Evolutionary conservation across 1,284 basidiomycete genomes (phyloP).

Genomic region (Malassezia brasiliensis): DNA sequence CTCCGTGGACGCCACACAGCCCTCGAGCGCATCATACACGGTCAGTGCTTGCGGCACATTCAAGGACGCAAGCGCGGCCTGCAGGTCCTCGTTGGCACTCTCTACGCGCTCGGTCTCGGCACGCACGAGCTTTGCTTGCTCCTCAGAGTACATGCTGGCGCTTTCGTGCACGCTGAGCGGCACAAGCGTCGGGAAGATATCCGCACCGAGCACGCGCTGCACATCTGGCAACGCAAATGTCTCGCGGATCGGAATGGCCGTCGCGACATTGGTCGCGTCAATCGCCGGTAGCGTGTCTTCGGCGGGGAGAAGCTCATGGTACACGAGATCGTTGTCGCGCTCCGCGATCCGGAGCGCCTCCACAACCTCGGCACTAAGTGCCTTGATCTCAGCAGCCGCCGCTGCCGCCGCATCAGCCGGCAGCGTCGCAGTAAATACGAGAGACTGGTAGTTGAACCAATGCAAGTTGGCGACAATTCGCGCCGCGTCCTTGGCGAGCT

Average conservation of each 20-base stretch:
- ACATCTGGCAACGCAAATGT: conserved; percentile 84
- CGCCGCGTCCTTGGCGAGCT: conserved; percentile 72
- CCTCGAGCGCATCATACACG: conserved; percentile 62
- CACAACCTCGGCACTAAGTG: conserved; percentile 65
- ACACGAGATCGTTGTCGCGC: conserved; percentile 93
- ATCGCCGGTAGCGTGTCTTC: conserved; percentile 68
- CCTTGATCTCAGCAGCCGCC: conserved; percentile 70
- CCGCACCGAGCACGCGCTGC: conserved; percentile 84
- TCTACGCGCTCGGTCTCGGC: conserved; percentile 80
- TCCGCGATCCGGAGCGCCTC: conserved; percentile 68
- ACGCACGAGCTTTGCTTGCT: conserved; percentile 91
- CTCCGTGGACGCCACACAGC: conserved; percentile 53
- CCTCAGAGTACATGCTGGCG: conserved; percentile 91
- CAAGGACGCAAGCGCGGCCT: conserved; percentile 70
- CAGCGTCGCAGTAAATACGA: conserved; percentile 57
- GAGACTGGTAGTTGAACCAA: conserved; percentile 6
- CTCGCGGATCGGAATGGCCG: conserved; percentile 81
- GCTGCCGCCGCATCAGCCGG: conserved; percentile 73
- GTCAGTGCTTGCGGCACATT: conserved; percentile 68
- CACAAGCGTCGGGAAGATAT: conserved; percentile 77
- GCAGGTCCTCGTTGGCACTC: conserved; percentile 67
- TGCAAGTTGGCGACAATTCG: conserved; percentile 54
- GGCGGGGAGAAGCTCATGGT: conserved; percentile 82
- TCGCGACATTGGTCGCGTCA: conserved; percentile 69
- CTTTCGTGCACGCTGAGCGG: conserved; percentile 92